Base-by-base conservation (phyloP, 108 stramenopile genomes). In the Conticribra weissflogii region DNA sequence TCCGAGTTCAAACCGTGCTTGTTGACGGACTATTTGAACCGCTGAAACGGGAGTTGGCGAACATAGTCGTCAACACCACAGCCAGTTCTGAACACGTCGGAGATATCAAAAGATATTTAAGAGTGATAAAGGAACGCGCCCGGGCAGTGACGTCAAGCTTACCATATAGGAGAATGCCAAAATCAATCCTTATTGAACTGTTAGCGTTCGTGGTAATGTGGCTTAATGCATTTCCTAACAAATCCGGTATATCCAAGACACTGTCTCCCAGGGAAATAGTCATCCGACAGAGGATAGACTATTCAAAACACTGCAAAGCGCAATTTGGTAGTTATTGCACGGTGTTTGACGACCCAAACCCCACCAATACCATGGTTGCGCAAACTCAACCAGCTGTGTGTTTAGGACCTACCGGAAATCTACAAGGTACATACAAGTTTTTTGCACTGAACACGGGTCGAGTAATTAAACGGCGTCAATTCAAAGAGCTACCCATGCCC, bases 171-270 rank as follows among this genome's bases (percentile, higher is more conserved):
- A 15, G 9, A 5, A 52, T 52, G 51, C 51, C 51, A 15, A 22
- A 52, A 5, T 3, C 16, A 4, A 22, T 52, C 16, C 5, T 52
- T 22, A n/a, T 52, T 3, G 5, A 17, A 18, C 17, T 52, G 9
- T 22, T 52, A 18, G 23, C 18, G 17, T 52, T 52, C 17, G 17
- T 52, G 5, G 51, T 52, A 4, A 14, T 52, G 9, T 52, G 51
- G 51, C 51, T 52, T 18, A 52, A 52, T n/a, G 51, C 51, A 18
- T 52, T 52, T 52, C 12, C 51, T 14, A 22, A 18, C 23, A 22
- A 52, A 18, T 14, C 5, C 17, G 51, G 51, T 14, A 22, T 22
- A 5, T 52, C 51, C 12, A 17, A 52, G n/a, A n/a, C n/a, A n/a
- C n/a, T n/a, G n/a, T n/a, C n/a, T n/a, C n/a, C n/a, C n/a, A n/a